Conservation (phyloP, 1,284 basidiomycete species). For the Inonotus obliquus region DNA sequence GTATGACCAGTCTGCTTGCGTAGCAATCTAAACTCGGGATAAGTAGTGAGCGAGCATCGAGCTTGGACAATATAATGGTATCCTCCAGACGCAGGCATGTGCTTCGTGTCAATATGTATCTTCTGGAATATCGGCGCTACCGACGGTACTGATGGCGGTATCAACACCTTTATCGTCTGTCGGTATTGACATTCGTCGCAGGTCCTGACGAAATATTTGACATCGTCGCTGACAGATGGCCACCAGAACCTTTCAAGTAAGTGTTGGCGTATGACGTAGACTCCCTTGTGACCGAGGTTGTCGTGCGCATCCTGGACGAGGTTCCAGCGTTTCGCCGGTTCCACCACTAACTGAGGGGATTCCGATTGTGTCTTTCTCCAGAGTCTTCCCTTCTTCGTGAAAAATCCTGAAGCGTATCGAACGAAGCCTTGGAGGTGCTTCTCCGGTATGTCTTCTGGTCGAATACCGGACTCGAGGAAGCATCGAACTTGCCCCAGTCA, state of each 20-base stretch:
- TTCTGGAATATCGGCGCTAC: not conserved
- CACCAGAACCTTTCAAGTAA: conserved; percentile 6
- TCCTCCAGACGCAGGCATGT: conserved; percentile 20
- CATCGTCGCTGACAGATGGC: not conserved
- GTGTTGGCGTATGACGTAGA: conserved; percentile 11
- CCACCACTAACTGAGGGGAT: not conserved
- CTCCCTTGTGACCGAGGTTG: conserved; percentile 29
- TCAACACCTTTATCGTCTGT: not conserved
- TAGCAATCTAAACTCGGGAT: conserved; percentile 23
- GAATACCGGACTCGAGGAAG: not conserved
- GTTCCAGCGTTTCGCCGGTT: not conserved
- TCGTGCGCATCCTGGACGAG: conserved; percentile 19
- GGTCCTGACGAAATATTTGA: not conserved
- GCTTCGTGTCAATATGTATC: conserved; percentile 9
- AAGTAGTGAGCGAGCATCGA: conserved; percentile 22
- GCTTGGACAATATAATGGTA: conserved; percentile 28
- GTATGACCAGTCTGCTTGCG: conserved; percentile 18
- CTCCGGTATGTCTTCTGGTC: not conserved
- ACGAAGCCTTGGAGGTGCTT: not conserved
- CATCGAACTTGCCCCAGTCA: not conserved
- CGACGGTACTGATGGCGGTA: not conserved
- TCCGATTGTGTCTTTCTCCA: not conserved
- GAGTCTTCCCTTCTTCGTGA: not conserved
- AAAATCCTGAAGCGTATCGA: not conserved
- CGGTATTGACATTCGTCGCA: not conserved